Conservation (phyloP, 768 basidiomycete species). For the Lanmaoa pseudosensibilis region DNA sequence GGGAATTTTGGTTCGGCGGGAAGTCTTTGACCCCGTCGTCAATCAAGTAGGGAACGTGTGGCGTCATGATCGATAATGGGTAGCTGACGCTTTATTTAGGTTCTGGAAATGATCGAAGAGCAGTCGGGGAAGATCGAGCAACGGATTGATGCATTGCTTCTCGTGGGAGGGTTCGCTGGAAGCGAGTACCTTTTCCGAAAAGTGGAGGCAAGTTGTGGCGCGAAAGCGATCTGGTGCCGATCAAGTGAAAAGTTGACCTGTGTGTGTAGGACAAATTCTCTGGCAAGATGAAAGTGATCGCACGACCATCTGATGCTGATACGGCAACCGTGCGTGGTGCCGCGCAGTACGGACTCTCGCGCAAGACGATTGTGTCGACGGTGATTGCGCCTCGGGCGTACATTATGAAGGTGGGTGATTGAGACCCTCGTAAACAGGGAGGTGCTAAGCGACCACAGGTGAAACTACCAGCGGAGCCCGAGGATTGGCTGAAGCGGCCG, state of each 20-base stretch:
- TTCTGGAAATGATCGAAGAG: conserved; percentile 74
- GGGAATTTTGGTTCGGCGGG: conserved; percentile 71
- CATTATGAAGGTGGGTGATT: conserved; percentile 69
- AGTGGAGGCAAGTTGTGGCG: conserved; percentile 57
- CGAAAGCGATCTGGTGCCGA: background rate
- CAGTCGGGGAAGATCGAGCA: conserved; percentile 69
- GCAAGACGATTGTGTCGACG: conserved; percentile 73
- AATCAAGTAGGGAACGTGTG: conserved; percentile 52
- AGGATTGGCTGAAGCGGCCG: conserved; percentile 83
- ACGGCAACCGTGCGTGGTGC: conserved; percentile 87
- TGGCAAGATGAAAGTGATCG: conserved; percentile 68
- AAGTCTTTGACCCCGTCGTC: conserved; percentile 89
- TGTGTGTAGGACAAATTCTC: conserved; percentile 62
- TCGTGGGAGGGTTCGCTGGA: conserved; percentile 88
- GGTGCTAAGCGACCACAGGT: conserved; percentile 46
- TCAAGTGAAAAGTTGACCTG: conserved; percentile 12
- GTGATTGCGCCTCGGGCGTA: conserved; percentile 83
- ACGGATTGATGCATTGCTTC: conserved; percentile 76
- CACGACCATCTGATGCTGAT: conserved; percentile 82
- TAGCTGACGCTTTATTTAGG: conserved; percentile 42
- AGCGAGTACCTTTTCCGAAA: conserved; percentile 81
- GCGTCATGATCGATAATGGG: conserved; percentile 1
- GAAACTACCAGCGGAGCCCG: conserved; percentile 83
- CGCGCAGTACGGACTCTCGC: conserved; percentile 83
- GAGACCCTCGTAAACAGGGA: background rate